phyloP scores from a whole-genome alignment of 2,329 filamentous ascomycete genomes.

The Endocalyx cinctus region DNA sequence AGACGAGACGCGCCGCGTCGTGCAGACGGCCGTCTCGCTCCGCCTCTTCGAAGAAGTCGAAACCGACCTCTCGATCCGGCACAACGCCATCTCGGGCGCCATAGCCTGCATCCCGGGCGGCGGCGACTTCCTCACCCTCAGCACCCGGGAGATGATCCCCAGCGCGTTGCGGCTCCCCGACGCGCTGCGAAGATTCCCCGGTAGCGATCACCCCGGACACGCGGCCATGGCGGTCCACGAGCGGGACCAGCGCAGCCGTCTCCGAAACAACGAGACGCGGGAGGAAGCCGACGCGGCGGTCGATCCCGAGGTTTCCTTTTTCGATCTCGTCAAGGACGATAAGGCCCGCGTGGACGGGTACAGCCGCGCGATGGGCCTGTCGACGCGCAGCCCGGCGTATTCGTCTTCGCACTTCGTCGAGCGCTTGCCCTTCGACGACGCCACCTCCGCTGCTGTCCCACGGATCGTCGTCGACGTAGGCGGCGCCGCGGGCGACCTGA shows the following conservation, averaged over 20 bases:
- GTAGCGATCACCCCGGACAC: constrained; percentile 21
- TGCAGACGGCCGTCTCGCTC: constrained; percentile 20
- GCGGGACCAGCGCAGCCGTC: constrained; percentile 7
- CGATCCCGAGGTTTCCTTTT: constrained; percentile 17
- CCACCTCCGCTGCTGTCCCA: constrained; percentile 13
- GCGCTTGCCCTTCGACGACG: constrained; percentile 18
- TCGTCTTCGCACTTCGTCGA: constrained; percentile 17
- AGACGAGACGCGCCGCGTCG: constrained; percentile 18
- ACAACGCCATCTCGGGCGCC: constrained; percentile 18
- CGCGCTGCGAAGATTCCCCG: constrained; percentile 16
- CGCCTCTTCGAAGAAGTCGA: constrained; percentile 21
- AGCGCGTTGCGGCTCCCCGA: constrained; percentile 14
- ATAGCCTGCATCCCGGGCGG: constrained; percentile 10
- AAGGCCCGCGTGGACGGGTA: constrained; percentile 16
- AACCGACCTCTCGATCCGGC: constrained; percentile 16
- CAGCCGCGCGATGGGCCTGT: constrained; percentile 19
- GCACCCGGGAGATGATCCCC: constrained; percentile 15
- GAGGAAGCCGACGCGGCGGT: constrained; percentile 9
- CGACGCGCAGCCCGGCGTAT: constrained; percentile 14
- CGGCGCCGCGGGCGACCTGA: constrained; percentile 20
- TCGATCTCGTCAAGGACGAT: constrained; percentile 21
- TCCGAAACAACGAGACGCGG: too few relatives aligned
- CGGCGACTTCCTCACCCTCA: constrained; percentile 13
- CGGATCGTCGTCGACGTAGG: constrained; percentile 20
- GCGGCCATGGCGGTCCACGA: constrained; percentile 15